These are phyloP conservation scores for Tetrahymena borealis DNA, from an alignment of 73 alveolate genomes.

Conservation along the genomic window DNA sequence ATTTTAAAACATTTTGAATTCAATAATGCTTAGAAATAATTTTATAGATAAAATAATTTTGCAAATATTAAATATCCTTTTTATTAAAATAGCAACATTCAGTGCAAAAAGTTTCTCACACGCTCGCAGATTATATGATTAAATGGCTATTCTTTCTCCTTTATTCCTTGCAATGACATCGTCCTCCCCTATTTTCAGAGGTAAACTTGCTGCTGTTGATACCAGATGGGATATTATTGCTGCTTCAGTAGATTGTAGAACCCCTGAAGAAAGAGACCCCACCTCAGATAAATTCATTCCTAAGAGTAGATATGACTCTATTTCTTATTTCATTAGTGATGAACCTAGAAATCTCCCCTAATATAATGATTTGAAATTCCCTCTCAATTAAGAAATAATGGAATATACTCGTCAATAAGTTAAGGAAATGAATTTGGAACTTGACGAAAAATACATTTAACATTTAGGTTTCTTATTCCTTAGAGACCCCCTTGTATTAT, in stretches of 20 bases:
- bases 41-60: not conserved
- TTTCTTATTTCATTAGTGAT: slow-evolving; percentile 75
- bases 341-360: slow-evolving; percentile 49
- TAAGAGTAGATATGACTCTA: slow-evolving; percentile 81
- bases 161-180: slow-evolving; percentile 71
- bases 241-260: slow-evolving; percentile 88
- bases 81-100: slow-evolving; percentile 46
- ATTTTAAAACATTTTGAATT: too few relatives aligned
- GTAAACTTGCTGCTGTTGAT: slow-evolving; percentile 80
- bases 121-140: slow-evolving; percentile 66
- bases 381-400: slow-evolving; percentile 60
- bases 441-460: slow-evolving; percentile 67
- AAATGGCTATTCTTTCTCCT: slow-evolving; percentile 61
- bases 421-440: slow-evolving; percentile 43
- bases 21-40: too few relatives aligned
- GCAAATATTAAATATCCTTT: slow-evolving; percentile 32
- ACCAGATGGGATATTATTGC: slow-evolving; percentile 86
- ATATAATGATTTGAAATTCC: slow-evolving; percentile 59
- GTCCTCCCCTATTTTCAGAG: slow-evolving; percentile 67
- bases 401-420: slow-evolving; percentile 44
- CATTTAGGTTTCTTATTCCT: slow-evolving; percentile 80
- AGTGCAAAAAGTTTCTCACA: slow-evolving; percentile 51
- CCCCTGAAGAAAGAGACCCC: slow-evolving; percentile 80
- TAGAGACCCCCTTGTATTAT: slow-evolving; percentile 85
- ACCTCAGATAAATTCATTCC: slow-evolving; percentile 56